Evolutionary conservation across 805 yeast genomes (phyloP).

Genomic region (Cyberlindnera nakhonratchasimensis): DNA sequence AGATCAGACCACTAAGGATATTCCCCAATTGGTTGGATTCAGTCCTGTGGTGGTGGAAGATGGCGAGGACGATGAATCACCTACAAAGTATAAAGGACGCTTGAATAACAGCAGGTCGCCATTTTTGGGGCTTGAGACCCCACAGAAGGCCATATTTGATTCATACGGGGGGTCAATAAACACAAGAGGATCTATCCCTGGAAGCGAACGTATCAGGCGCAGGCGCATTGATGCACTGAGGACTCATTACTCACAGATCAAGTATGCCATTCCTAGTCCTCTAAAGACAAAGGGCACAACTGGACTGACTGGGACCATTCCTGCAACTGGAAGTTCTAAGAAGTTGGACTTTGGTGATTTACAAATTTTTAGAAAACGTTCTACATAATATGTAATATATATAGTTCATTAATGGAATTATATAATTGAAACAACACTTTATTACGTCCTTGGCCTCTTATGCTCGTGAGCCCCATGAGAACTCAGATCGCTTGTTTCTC

Average conservation of each 20-base stretch:
- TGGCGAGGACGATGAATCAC: conserved; percentile 24
- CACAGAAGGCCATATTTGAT: conserved; percentile 16
- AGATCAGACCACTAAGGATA: background rate
- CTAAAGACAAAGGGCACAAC: conserved; percentile 11
- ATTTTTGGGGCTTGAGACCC: conserved; percentile 21
- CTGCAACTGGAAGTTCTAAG: conserved; percentile 8
- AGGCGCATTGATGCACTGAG: conserved; percentile 36
- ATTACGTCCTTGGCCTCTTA: background rate
- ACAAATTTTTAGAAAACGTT: conserved; percentile 7
- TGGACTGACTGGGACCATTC: background rate
- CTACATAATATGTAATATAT: background rate
- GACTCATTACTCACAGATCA: conserved; percentile 33
- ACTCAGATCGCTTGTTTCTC: background rate
- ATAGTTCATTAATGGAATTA: background rate
- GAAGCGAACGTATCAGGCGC: conserved; percentile 34
- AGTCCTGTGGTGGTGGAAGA: conserved; percentile 1
- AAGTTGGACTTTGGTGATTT: conserved; percentile 12
- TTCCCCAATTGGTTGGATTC: background rate
- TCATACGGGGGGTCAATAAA: background rate
- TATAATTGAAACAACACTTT: no score
- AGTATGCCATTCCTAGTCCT: conserved; percentile 38
- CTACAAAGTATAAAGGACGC: conserved; percentile 16
- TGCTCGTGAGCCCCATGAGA: background rate
- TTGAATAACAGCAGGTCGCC: conserved; percentile 2
- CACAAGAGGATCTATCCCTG: conserved; percentile 31